Conservation (phyloP, 2,329 filamentous ascomycete genomes). For the Aspergillus sp. region DNA sequence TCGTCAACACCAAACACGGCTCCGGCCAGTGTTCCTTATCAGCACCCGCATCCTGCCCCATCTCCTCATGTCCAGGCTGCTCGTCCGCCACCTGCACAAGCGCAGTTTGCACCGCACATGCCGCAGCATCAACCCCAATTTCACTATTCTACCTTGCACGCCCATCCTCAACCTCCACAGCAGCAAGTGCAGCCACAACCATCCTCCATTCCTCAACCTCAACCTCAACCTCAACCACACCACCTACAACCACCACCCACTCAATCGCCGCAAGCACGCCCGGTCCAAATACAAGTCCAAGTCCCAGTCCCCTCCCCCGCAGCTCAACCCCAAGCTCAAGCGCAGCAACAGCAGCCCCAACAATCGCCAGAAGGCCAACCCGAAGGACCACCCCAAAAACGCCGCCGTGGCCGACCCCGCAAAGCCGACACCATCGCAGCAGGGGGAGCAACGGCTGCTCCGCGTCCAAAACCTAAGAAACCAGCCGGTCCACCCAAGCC, state of each 20-base stretch:
- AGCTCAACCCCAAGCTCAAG: slow-evolving; percentile 13
- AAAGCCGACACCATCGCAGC: slow-evolving; percentile 12
- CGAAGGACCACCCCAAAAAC: slow-evolving; percentile 10
- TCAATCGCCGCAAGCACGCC: background rate
- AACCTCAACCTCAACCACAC: background rate
- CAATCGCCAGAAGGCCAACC: slow-evolving; percentile 1
- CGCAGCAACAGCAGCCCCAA: slow-evolving; percentile 5
- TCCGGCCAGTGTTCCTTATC: background rate
- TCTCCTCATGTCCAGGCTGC: background rate
- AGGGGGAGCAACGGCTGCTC: background rate
- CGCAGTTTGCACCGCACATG: too few relatives aligned
- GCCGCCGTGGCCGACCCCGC: slow-evolving; percentile 18
- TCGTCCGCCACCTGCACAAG: too few relatives aligned
- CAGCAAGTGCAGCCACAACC: background rate
- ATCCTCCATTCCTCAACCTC: background rate
- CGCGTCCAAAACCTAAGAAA: slow-evolving; percentile 16
- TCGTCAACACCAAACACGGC: background rate
- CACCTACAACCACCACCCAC: background rate
- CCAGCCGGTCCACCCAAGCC: slow-evolving; percentile 11
- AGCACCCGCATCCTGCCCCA: background rate
- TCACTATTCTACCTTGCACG: background rate
- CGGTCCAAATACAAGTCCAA: slow-evolving; percentile 3
- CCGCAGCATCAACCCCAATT: too few relatives aligned
- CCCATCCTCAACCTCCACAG: background rate
- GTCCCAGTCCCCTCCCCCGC: too few relatives aligned